phyloP scores from a whole-genome alignment of 352 stramenopile species.

The Phytophthora ramorum region DNA sequence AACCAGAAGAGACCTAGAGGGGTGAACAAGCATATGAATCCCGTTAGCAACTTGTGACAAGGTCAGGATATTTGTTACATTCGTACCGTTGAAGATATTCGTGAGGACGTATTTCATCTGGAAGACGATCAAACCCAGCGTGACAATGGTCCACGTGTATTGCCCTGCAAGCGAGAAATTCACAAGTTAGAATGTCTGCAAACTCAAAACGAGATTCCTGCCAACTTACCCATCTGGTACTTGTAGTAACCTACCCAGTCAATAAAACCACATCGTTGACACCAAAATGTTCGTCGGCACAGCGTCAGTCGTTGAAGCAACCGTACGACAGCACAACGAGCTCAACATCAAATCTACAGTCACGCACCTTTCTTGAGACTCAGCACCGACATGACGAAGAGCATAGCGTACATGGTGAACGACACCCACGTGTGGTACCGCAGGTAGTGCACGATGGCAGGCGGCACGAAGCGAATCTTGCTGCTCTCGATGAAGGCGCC shows the following conservation, averaged over 20 bases:
- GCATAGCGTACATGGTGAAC: constrained; percentile 94
- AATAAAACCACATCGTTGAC: background rate
- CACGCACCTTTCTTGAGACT: constrained; percentile 91
- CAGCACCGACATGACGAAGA: constrained; percentile 97
- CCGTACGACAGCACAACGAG: constrained; percentile 7
- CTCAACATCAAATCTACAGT: constrained; percentile 1
- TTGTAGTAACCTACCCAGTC: constrained; percentile 87
- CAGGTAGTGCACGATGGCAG: constrained; percentile 86
- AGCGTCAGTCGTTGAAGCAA: constrained; percentile 8
- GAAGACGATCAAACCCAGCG: constrained; percentile 95
- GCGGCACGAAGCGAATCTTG: constrained; percentile 83
- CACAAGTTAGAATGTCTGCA: background rate
- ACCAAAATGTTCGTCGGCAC: constrained; percentile 5
- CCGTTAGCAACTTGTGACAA: background rate
- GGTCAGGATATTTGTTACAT: background rate
- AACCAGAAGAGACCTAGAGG: constrained; percentile 94
- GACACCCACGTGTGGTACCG: constrained; percentile 93
- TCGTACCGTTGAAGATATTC: constrained; percentile 94
- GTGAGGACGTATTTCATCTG: constrained; percentile 97
- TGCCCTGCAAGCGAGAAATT: constrained; percentile 63
- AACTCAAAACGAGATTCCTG: background rate
- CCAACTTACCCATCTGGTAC: constrained; percentile 91
- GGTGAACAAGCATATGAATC: background rate
- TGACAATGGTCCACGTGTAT: constrained; percentile 97
- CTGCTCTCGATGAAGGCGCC: constrained; percentile 86